Evolutionary conservation across 176 grass and related monocot species (phyloP).

Genomic region (Alopecurus myosuroides): DNA sequence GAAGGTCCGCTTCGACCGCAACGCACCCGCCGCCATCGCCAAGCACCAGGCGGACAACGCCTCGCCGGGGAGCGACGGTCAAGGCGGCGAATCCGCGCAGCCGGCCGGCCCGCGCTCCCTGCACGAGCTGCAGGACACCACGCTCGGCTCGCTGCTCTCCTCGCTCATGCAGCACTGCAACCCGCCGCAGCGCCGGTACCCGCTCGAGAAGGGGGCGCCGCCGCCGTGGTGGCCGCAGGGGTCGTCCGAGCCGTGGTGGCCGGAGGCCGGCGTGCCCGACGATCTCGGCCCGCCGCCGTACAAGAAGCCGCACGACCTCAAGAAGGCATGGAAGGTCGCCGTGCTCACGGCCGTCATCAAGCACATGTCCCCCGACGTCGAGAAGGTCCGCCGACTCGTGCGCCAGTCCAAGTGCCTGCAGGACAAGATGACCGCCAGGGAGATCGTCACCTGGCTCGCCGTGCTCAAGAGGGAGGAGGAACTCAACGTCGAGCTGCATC

Average conservation of each 20-base stretch:
- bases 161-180: slow-evolving; percentile 94
- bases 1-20: slow-evolving; percentile 87
- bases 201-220: slow-evolving; percentile 65
- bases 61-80: background rate
- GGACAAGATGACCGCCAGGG: slow-evolving; percentile 94
- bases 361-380: slow-evolving; percentile 86
- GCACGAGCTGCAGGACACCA: slow-evolving; percentile 85
- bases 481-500: slow-evolving; percentile 48
- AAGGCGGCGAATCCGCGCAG: background rate
- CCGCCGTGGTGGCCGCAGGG: slow-evolving; percentile 88
- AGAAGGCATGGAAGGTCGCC: slow-evolving; percentile 93
- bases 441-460: slow-evolving; percentile 74
- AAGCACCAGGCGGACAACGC: slow-evolving; percentile 45
- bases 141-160: slow-evolving; percentile 79
- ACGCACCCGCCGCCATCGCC: slow-evolving; percentile 68
- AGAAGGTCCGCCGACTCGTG: slow-evolving; percentile 74
- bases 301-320: slow-evolving; percentile 97
- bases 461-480: slow-evolving; percentile 84
- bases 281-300: slow-evolving; percentile 71
- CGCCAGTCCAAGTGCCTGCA: slow-evolving; percentile 90
- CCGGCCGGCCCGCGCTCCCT: slow-evolving; percentile 43
- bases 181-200: slow-evolving; percentile 77
- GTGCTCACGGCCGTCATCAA: slow-evolving; percentile 89
- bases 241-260: slow-evolving; percentile 60
- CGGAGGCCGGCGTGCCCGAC: slow-evolving; percentile 34